phyloP scores from a whole-genome alignment of 192 early-diverging fungal species.

The Lunasporangiospora selenospora region DNA sequence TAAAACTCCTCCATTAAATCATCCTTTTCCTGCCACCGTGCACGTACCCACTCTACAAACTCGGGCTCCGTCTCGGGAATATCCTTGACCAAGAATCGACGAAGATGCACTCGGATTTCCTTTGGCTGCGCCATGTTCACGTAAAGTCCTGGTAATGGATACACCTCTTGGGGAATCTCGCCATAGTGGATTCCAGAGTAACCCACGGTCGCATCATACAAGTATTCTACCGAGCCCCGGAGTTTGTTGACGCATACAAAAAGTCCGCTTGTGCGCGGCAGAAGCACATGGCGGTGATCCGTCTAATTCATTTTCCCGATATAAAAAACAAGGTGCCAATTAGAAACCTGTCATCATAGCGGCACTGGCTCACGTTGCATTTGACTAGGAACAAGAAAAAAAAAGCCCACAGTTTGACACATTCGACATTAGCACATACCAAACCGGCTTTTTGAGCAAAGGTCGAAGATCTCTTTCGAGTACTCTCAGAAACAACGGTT shows the following conservation, averaged over 20 bases:
- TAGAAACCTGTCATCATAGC: too few relatives aligned
- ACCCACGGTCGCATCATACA: slow-evolving; percentile 92
- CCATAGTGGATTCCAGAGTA: slow-evolving; percentile 77
- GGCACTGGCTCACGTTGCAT: too few relatives aligned
- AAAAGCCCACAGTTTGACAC: neutral
- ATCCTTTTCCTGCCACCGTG: slow-evolving; percentile 88
- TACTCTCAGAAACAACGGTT: slow-evolving; percentile 84
- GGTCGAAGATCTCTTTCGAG: slow-evolving; percentile 66
- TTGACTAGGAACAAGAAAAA: too few relatives aligned
- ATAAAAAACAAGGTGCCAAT: neutral
- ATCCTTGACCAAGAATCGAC: slow-evolving; percentile 65
- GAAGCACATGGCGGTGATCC: slow-evolving; percentile 72
- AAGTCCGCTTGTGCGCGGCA: slow-evolving; percentile 88
- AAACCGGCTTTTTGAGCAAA: slow-evolving; percentile 76
- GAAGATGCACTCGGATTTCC: slow-evolving; percentile 84
- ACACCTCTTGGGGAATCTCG: slow-evolving; percentile 85
- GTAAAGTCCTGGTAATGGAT: slow-evolving; percentile 80
- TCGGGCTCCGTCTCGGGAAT: slow-evolving; percentile 74
- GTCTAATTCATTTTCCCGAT: slow-evolving; percentile 24
- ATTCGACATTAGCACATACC: slow-evolving; percentile 29
- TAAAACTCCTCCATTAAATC: slow-evolving; percentile 82
- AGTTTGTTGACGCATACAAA: slow-evolving; percentile 74
- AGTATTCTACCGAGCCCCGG: slow-evolving; percentile 66
- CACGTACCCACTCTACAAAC: slow-evolving; percentile 79
- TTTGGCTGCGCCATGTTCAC: slow-evolving; percentile 74